Base-by-base conservation (phyloP, 768 basidiomycete genomes). In the Dioszegia crocea region DNA sequence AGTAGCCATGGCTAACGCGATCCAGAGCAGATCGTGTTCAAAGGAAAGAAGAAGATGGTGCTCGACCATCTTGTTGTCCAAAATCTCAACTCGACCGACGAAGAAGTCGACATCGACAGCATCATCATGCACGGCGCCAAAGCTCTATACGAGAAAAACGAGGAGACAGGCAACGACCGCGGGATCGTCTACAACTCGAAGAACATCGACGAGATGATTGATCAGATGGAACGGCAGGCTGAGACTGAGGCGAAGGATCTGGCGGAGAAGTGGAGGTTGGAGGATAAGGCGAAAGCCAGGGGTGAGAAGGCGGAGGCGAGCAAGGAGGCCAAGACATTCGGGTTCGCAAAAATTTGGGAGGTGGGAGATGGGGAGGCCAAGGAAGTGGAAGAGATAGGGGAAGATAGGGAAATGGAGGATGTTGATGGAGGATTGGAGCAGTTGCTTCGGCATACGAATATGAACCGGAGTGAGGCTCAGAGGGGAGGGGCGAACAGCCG, bases 51-150 rank as follows among this genome's bases (percentile, higher is more conserved):
- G 81, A 97, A 97, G 76, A 83, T 97, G 27, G 87, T 91, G 14
- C 80, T 97, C 9, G 92, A 97, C 67, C 93, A 97, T 78, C 80
- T 97, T 16, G 93, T 97, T 64, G 93, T 97, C 8, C 89, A 96
- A 77, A 91, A 90, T 74, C 91, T 94, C 87, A 89, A 91, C 63
- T 88, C 90, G 55, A 84, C 83, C 47, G 88, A 88, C 44, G 85
- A 84, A 33, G 83, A 85, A 44, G 88, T 88, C 64, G 86, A 94
- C 66, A 81, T 97, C n/a, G 84, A 87, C 70, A 89, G 88, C 1
- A 91, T 96, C 60, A 82, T 97, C 16, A 87, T 88, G 11, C 90
- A 86, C 66, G 93, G 93, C 24, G 92, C 92, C 11, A 84, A 87
- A 75, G 84, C 87, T 0, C 80, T 98, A 10, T 93, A 96, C 70